Base-by-base conservation (phyloP, 164 flowering plant genomes). In the Hamamelis virginiana region DNA sequence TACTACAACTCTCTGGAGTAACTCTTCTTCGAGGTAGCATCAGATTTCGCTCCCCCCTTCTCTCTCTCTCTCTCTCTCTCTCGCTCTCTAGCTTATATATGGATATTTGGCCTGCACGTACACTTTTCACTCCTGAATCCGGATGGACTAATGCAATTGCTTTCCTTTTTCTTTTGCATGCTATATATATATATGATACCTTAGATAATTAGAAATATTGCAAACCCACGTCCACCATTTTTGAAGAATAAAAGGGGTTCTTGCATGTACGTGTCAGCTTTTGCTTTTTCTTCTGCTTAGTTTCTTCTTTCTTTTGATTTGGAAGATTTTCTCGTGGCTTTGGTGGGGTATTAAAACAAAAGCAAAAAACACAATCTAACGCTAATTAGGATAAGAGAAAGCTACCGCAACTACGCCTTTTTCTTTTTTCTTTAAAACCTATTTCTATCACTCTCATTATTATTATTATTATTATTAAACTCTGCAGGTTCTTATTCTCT, bases 21-120 rank as follows among this genome's bases (percentile, higher is more conserved):
- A 83, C 59, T 87, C 88, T 59, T 87, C 88, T 50, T 83, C 87
- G 44, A 83, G 88, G 91, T 84, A 69, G 13, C 1, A 1, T n/a
- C n/a, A n/a, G n/a, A n/a, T n/a, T n/a, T n/a, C n/a, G n/a, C n/a
- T n/a, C n/a, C n/a, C n/a, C n/a, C n/a, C n/a, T n/a, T n/a, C n/a
- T 50, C 45, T 11, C 59, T 59, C 25, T 21, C 65, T 48, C 55
- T 60, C 46, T 41, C 25, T 62, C 18, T 55, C 68, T 62, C 63
- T 70, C 23, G 51, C 23, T 66, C 13, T 45, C 51, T n/a, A n/a
- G n/a, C n/a, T n/a, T n/a, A n/a, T n/a, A n/a, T n/a, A n/a, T n/a
- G n/a, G n/a, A n/a, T n/a, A 55, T n/a, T 50, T 47, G 53, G 53
- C 27, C 64, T n/a, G n/a, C 57, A 23, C 41, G 59, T 59, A 46